Evolutionary conservation across 768 basidiomycete species (phyloP).

Genomic region (Symmetrospora coprosmae): DNA sequence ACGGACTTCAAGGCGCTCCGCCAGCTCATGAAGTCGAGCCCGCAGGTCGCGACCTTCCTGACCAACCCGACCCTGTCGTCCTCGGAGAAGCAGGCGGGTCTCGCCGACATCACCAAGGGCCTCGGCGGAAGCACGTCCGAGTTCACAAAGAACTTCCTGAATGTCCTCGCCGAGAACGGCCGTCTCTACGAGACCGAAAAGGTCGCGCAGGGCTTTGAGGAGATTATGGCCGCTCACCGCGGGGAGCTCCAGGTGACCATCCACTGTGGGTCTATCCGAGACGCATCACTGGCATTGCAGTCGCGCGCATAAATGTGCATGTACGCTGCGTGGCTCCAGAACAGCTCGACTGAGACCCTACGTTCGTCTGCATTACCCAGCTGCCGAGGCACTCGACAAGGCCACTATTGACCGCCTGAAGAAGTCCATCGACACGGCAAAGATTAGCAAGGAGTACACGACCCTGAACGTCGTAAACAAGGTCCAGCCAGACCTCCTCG

Average conservation of each 20-base stretch:
- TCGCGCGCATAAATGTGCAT: too few relatives aligned
- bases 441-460: slow-evolving; percentile 75
- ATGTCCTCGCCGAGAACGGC: slow-evolving; percentile 82
- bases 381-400: slow-evolving; percentile 51
- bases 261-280: slow-evolving; percentile 75
- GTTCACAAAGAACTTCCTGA: slow-evolving; percentile 63
- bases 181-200: slow-evolving; percentile 67
- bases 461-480: slow-evolving; percentile 79
- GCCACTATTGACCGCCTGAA: slow-evolving; percentile 66
- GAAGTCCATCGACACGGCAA: slow-evolving; percentile 66
- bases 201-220: slow-evolving; percentile 81
- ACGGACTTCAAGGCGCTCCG: slow-evolving; percentile 61
- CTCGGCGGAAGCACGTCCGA: slow-evolving; percentile 49
- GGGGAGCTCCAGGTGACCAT: slow-evolving; percentile 87
- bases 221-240: slow-evolving; percentile 71
- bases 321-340: too few relatives aligned
- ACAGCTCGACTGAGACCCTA: too few relatives aligned
- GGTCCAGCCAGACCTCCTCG: slow-evolving; percentile 82
- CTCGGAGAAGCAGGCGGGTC: slow-evolving; percentile 56
- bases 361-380: not conserved
- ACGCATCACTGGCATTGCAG: too few relatives aligned
- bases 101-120: slow-evolving; percentile 48
- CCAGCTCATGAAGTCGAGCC: slow-evolving; percentile 51
- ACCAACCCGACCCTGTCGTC: slow-evolving; percentile 79
- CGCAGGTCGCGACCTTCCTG: slow-evolving; percentile 58